Evolutionary conservation across 805 yeast species (phyloP), one percentile per base, ranked within the genome.

Genomic region (Ogataea pini): DNA sequence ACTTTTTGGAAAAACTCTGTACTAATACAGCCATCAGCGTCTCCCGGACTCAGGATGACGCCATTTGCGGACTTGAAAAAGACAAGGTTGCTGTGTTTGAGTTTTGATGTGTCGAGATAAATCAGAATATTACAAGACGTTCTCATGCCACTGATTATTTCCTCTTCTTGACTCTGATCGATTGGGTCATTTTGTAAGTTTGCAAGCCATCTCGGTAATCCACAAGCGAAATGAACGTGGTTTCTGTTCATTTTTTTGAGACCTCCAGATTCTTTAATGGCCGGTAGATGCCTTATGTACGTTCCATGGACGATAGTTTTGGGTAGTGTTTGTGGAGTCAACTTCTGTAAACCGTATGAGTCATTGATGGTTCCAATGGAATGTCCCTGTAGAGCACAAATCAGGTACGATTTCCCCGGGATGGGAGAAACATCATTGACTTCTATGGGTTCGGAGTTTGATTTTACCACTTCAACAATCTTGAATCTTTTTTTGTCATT

Each of bases 371-470:
- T 49, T 28, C 64, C 61, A 4, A 92, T 68, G 0, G 96, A 82
- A 65, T 94, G 99, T 3, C 99, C 99, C 66, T 94, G 99, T 44
- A 85, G 84, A 3, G 99, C 98, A 62, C 97, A 80, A n/a, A 92
- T 79, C 9, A 44, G 59, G 10, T 62, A 67, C 4, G 57, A 68
- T 5, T 63, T 67, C 8, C 57, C 57, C 4, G 36, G 44, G 4
- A 16, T 38, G 3, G 40, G 32, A 10, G 37, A 33, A 25, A 46
- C 51, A n/a, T 25, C 29, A 8, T 14, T 12, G 4, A 32, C 46
- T 19, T 45, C 54, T 7, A 34, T 17, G 3, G 37, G 37, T 10
- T 34, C 22, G 3, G 24, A 34, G 24, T 18, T 58, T n/a, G n/a
- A n/a, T 52, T 6, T 29, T 13, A 18, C 14, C 4, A 9, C 46